Conservation (phyloP, 768 basidiomycete genomes). For the Rhizopogon vinicolor region DNA sequence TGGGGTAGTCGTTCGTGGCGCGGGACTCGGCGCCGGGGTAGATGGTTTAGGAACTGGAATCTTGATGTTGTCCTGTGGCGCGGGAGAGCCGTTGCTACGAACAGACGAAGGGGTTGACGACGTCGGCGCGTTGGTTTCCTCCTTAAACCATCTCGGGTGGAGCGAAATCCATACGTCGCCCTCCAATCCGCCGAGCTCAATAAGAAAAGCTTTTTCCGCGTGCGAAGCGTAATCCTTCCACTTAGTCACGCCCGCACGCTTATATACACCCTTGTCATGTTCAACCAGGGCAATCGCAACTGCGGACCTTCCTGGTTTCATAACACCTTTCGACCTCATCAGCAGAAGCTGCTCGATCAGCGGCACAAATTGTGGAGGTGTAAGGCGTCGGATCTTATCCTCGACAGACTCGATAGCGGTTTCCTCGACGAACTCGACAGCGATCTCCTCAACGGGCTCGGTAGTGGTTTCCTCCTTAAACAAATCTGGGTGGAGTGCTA, state of each 20-base stretch:
- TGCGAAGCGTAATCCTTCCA: slow-evolving; percentile 22
- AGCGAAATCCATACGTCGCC: slow-evolving; percentile 22
- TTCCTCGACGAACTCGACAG: no score
- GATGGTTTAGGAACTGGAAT: no score
- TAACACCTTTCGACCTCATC: slow-evolving; percentile 22
- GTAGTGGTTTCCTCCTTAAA: not conserved
- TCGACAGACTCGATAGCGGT: slow-evolving; percentile 1
- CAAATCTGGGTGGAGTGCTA: slow-evolving; percentile 24
- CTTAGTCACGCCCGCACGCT: slow-evolving; percentile 18
- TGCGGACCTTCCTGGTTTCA: slow-evolving; percentile 32
- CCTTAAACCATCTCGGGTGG: slow-evolving; percentile 18
- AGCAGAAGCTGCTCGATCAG: slow-evolving; percentile 20
- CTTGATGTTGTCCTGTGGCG: not conserved
- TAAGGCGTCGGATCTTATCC: slow-evolving; percentile 6
- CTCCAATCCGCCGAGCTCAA: slow-evolving; percentile 21
- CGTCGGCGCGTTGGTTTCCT: not conserved
- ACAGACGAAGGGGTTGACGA: not conserved
- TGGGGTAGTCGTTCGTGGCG: not conserved
- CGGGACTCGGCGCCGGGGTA: no score
- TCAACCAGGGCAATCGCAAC: slow-evolving; percentile 32
- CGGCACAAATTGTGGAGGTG: slow-evolving; percentile 26
- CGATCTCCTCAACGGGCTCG: not conserved
- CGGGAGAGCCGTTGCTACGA: not conserved
- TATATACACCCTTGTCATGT: slow-evolving; percentile 21
- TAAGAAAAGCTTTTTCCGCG: slow-evolving; percentile 21